Conservation (phyloP, 1,284 basidiomycete genomes). For the Sporisorium iseilematis-ciliati region DNA sequence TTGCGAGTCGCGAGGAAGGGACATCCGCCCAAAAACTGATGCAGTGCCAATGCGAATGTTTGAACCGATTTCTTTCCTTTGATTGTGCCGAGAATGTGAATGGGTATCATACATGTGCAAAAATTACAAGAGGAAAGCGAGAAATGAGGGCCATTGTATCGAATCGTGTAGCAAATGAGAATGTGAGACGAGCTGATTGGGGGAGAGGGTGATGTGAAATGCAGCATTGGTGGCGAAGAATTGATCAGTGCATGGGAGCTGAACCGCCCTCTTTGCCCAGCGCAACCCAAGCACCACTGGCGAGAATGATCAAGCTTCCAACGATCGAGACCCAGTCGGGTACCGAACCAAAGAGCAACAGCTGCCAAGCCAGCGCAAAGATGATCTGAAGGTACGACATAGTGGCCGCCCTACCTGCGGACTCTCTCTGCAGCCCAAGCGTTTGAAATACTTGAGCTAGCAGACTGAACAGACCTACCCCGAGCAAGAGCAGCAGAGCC, state of each 20-base stretch:
- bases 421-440: conserved; percentile 55
- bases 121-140: conserved; percentile 2
- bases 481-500: conserved; percentile 37
- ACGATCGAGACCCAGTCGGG: conserved; percentile 41
- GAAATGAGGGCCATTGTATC: neutral
- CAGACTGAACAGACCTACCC: conserved; percentile 53
- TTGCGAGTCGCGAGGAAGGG: conserved; percentile 59
- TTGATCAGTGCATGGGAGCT: conserved; percentile 29
- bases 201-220: too few species aligned
- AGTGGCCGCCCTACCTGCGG: conserved; percentile 47
- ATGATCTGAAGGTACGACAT: conserved; percentile 55
- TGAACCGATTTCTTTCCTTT: neutral
- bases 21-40: conserved; percentile 23
- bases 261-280: conserved; percentile 26
- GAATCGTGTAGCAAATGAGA: neutral
- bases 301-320: conserved; percentile 44
- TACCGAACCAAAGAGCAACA: conserved; percentile 31
- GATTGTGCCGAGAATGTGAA: conserved; percentile 2
- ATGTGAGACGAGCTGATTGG: too few species aligned
- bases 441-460: conserved; percentile 56
- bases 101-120: conserved; percentile 25
- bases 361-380: conserved; percentile 45
- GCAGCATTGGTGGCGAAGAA: neutral
- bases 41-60: neutral
- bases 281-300: conserved; percentile 45